Percentiles rank a stretch among this genome's conserved stretches.
These are phyloP conservation scores for Amylocarpus encephaloides DNA, from an alignment of 2,329 filamentous ascomycete species.

Conservation along the genomic window DNA sequence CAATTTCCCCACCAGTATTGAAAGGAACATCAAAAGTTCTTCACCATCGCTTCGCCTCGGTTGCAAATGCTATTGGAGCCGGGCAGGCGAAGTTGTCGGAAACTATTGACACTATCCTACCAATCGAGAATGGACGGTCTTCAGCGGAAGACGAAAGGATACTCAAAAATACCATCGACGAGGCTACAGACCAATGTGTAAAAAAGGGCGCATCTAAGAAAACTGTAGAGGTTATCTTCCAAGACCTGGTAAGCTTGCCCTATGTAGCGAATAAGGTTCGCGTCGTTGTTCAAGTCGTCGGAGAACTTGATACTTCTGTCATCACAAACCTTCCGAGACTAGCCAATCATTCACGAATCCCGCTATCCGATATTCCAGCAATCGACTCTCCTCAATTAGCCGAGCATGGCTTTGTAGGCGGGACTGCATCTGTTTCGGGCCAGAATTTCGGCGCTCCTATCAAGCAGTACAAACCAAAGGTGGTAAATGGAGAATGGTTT, in stretches of 20 bases:
- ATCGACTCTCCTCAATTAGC: too few species aligned
- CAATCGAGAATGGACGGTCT: not conserved
- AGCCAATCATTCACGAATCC: too few species aligned
- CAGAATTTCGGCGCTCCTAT: slow-evolving; percentile 12
- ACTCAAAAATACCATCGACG: not conserved
- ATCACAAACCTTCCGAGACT: not conserved
- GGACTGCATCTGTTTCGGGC: not conserved
- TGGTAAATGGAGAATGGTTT: slow-evolving; percentile 35
- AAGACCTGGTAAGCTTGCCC: slow-evolving; percentile 20
- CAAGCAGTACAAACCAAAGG: slow-evolving; percentile 36
- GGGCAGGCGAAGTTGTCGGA: slow-evolving; percentile 34
- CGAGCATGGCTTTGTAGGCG: too few species aligned
- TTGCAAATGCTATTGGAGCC: slow-evolving; percentile 53
- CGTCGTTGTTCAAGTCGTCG: slow-evolving; percentile 35
- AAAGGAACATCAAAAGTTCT: slow-evolving; percentile 44
- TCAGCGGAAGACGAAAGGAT: not conserved
- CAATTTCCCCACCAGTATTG: slow-evolving; percentile 40
- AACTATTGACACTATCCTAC: not conserved
- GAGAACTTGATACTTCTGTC: slow-evolving; percentile 26
- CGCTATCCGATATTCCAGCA: too few species aligned
- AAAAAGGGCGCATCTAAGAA: not conserved
- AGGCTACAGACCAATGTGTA: not conserved
- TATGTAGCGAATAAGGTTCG: slow-evolving; percentile 29
- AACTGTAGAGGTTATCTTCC: slow-evolving; percentile 14
- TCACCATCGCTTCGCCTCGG: slow-evolving; percentile 43